Base-by-base conservation (phyloP, 2,329 filamentous ascomycete genomes). In the Trichoderma koningii region DNA sequence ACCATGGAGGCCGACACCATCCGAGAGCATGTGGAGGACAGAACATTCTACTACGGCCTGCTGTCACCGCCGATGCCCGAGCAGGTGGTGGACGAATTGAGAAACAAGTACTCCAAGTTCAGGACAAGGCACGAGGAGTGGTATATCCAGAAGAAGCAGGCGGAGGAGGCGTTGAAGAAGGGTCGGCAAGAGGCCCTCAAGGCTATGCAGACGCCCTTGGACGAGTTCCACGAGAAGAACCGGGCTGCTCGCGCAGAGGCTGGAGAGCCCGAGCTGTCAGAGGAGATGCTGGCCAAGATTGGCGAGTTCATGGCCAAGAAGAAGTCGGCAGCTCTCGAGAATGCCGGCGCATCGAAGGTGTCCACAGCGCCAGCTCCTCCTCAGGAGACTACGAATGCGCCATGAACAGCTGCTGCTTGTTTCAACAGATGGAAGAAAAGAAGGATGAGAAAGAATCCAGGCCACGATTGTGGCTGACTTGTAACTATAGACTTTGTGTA, bases 31-130 rank as follows among this genome's bases (percentile, higher is more conserved):
- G 90, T 92, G 65, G 91, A 96, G 73, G 83, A 87, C 68, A 82
- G 81, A 72, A 91, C 90, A 1, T 97, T 91, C 75, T 82, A 89
- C 63, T 93, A 93, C n/a, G 90, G 87, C 42, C 82, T 98, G 26
- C 81, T 93, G 30, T 81, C 84, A 17, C 84, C 90, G 28, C 94
- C 94, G 15, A 92, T 97, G 84, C 93, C 94, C 5, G 78, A 82
- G 34, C 79, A 78, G n/a, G 85, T 97, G 44, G 84, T 96, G 69
- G 88, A 97, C 75, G 94, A 98, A 81, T 82, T 98, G 74, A 85
- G 93, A 74, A 89, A 90, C 81, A 89, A 88, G 75, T 96, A 89
- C 83, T 91, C 89, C 70, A 87, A 85, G 72, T 95, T 93, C 86
- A 84, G 93, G 73, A 92, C 88, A 61, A 83, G 91, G 55, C 92